Conservation (phyloP, 1,284 basidiomycete genomes). For the Apiotrichum veenhuisii region DNA sequence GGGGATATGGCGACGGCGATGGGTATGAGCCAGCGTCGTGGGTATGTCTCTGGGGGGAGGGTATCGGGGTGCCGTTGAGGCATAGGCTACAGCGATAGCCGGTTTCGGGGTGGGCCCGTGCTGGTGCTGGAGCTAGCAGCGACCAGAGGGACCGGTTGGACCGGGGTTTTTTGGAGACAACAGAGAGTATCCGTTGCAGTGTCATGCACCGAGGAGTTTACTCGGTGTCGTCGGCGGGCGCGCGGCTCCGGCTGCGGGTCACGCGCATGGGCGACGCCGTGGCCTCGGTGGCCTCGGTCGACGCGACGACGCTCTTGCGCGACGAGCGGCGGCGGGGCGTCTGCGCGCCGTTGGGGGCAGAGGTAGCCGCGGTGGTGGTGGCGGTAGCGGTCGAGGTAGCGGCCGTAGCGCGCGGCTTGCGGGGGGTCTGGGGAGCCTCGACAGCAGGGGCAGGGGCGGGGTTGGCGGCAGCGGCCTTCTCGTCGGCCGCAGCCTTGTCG, state of each 20-base stretch:
- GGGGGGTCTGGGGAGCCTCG: slow-evolving; percentile 8
- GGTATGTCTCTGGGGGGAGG: background rate
- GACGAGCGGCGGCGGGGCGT: slow-evolving; percentile 21
- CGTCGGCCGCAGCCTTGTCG: slow-evolving; percentile 6
- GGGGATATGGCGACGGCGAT: slow-evolving; percentile 4
- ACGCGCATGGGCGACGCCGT: slow-evolving; percentile 32
- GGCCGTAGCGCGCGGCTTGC: slow-evolving; percentile 3
- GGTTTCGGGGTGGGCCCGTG: background rate
- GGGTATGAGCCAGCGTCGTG: slow-evolving; percentile 12
- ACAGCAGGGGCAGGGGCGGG: slow-evolving; percentile 10
- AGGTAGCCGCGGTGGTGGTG: slow-evolving; percentile 14
- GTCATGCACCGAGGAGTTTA: background rate
- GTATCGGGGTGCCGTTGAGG: slow-evolving; percentile 18
- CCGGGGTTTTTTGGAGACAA: background rate
- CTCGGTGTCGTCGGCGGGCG: slow-evolving; percentile 30
- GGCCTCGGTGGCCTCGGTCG: slow-evolving; percentile 1
- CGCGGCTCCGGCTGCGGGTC: slow-evolving; percentile 45
- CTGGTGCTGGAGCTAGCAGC: background rate
- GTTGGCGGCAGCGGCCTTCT: slow-evolving; percentile 5
- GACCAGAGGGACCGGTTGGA: too few relatives aligned
- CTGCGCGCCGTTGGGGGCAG: slow-evolving; percentile 1
- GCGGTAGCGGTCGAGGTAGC: slow-evolving; percentile 13
- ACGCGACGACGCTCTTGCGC: slow-evolving; percentile 6
- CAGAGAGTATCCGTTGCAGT: too few relatives aligned
- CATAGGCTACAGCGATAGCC: background rate